Evolutionary conservation across 148 eudicot species (phyloP).

Genomic region (Rhododendron vialii): DNA sequence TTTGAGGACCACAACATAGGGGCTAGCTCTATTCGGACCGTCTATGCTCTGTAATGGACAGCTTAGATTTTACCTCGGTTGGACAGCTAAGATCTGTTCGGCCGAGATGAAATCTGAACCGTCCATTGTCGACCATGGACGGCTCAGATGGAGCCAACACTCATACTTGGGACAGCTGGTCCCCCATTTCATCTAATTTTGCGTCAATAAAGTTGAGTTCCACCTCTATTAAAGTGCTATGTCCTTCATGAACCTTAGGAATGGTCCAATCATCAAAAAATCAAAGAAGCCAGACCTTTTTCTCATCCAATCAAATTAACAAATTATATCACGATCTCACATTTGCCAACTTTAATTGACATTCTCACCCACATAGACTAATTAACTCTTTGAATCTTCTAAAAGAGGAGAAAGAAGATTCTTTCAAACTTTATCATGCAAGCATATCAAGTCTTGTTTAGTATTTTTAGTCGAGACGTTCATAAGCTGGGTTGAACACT

Average conservation of each 20-base stretch:
- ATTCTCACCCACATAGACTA: neutral
- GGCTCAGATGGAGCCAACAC: too few species aligned
- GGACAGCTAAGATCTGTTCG: too few species aligned
- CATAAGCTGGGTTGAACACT: neutral
- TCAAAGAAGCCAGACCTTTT: neutral
- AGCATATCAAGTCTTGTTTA: neutral
- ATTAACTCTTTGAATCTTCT: neutral
- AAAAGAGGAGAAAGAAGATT: neutral
- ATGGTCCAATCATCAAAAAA: neutral
- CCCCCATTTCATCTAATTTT: too few species aligned
- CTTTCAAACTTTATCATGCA: neutral
- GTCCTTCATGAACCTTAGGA: neutral
- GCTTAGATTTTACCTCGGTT: too few species aligned
- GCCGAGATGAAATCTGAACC: too few species aligned
- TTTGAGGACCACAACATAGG: too few species aligned
- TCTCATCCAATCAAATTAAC: neutral
- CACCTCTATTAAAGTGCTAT: neutral
- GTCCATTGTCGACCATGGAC: too few species aligned
- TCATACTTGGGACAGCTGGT: too few species aligned
- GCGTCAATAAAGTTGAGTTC: neutral
- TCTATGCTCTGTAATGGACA: too few species aligned
- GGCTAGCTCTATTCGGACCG: accelerated
- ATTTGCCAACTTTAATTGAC: neutral
- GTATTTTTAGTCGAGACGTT: neutral
- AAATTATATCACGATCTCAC: neutral